Conservation (phyloP, 164 flowering plant genomes). For the Berberis vulgaris region DNA sequence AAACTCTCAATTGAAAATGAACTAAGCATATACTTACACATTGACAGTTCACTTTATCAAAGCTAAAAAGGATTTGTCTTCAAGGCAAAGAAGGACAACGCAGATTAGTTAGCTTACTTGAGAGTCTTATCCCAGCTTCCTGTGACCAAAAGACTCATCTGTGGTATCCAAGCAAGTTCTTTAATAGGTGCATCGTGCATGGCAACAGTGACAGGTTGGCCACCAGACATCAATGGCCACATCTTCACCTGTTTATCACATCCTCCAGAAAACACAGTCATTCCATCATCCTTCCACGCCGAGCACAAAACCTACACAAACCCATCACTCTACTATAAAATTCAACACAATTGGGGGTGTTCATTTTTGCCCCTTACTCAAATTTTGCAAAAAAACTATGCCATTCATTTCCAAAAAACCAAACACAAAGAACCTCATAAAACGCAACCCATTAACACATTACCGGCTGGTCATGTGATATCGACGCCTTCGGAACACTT, state of each 20-base stretch:
- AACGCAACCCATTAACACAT: not conserved
- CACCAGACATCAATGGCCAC: constrained; percentile 91
- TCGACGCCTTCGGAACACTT: constrained; percentile 73
- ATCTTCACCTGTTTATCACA: constrained; percentile 97
- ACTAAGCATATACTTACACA: too few relatives aligned
- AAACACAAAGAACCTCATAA: not conserved
- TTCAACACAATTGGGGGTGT: too few relatives aligned
- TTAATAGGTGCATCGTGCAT: constrained; percentile 93
- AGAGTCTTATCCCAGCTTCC: constrained; percentile 98
- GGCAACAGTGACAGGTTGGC: constrained; percentile 72
- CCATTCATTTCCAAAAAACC: not conserved
- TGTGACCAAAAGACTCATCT: constrained; percentile 73
- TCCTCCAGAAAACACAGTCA: constrained; percentile 94
- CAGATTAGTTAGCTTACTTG: constrained; percentile 28
- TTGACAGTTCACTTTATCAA: too few relatives aligned
- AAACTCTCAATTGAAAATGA: too few relatives aligned
- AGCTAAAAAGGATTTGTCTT: too few relatives aligned
- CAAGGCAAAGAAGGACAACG: not conserved
- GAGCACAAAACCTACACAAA: constrained; percentile 75
- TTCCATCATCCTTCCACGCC: constrained; percentile 97
- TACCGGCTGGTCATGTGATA: constrained; percentile 93
- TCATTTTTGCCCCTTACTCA: too few relatives aligned
- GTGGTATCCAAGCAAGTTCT: constrained; percentile 91
- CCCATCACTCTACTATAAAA: too few relatives aligned
- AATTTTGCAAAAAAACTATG: too few relatives aligned